Percentiles rank a stretch among this genome's conserved stretches.
phyloP scores from a whole-genome alignment of 1,139 yeast species.

The Diutina pseudorugosa region DNA sequence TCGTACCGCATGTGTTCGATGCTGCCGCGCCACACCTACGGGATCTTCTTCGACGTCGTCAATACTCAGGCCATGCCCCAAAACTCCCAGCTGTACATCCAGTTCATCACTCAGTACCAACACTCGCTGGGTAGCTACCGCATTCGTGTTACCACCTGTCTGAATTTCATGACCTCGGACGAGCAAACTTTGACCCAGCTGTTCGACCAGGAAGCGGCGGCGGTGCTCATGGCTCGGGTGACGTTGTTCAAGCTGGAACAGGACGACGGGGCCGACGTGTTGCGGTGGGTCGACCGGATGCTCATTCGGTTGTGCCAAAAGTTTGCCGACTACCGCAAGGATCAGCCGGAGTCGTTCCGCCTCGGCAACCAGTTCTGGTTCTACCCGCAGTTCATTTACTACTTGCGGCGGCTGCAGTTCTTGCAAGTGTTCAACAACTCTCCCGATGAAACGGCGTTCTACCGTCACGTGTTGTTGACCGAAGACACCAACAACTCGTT shows the following conservation, averaged over 20 bases:
- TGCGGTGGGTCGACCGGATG: conserved; percentile 41
- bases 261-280: conserved; percentile 41
- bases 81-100: conserved; percentile 46
- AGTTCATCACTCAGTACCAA: conserved; percentile 68
- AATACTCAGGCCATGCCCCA: conserved; percentile 36
- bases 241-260: conserved; percentile 85
- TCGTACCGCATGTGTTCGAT: conserved; percentile 77
- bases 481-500: conserved; percentile 91
- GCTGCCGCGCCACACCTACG: conserved; percentile 80
- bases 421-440: conserved; percentile 94
- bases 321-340: conserved; percentile 40
- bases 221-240: conserved; percentile 88
- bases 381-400: conserved; percentile 93
- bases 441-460: conserved; percentile 97
- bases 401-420: conserved; percentile 92
- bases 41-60: conserved; percentile 77
- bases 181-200: conserved; percentile 42
- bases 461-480: conserved; percentile 81
- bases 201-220: conserved; percentile 99
- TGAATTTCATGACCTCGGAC: conserved; percentile 40
- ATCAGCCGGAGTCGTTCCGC: conserved; percentile 33
- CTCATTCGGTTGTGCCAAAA: conserved; percentile 38
- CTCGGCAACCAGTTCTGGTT: conserved; percentile 35
- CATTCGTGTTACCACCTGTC: conserved; percentile 82
- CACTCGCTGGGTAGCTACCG: conserved; percentile 75